Evolutionary conservation across 2,329 filamentous ascomycete species (phyloP).

Genomic region (Neospermospora avenae): DNA sequence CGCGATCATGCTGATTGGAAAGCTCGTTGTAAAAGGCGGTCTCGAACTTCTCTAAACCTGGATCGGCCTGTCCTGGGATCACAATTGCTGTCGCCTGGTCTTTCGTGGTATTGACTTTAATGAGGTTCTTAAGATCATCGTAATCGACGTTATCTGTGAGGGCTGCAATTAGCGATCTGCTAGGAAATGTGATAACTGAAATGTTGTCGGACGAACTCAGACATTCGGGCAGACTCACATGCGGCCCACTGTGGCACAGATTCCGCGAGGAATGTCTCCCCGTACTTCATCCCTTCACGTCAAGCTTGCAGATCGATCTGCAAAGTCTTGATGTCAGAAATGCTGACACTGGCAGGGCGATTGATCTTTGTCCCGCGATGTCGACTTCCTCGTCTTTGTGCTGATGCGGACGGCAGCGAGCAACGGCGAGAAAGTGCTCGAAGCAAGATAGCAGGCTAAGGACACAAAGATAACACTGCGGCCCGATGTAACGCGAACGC

Average conservation of each 20-base stretch:
- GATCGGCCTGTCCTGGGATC: conserved; percentile 68
- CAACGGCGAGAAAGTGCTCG: not conserved
- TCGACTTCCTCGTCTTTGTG: conserved; percentile 1
- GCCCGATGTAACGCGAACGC: not conserved
- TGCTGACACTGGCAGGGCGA: not conserved
- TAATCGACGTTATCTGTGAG: conserved; percentile 79
- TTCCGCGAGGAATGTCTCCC: conserved; percentile 67
- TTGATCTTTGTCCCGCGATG: not conserved
- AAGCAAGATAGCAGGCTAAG: not conserved
- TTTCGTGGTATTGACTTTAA: conserved; percentile 74
- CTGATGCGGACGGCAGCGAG: not conserved
- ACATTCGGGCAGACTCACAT: conserved; percentile 47
- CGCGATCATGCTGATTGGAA: conserved; percentile 70
- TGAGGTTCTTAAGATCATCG: conserved; percentile 79
- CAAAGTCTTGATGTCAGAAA: not conserved
- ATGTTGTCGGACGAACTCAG: not conserved
- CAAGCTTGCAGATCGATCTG: conserved; percentile 6
- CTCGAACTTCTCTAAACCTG: conserved; percentile 61
- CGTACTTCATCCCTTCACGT: conserved; percentile 65
- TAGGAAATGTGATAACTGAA: not conserved
- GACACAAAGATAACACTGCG: not conserved
- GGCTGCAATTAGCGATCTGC: conserved; percentile 11
- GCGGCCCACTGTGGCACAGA: conserved; percentile 81
- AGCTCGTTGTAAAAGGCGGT: conserved; percentile 68
- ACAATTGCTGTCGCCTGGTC: conserved; percentile 67